These are phyloP conservation scores for Trichoderma simmonsii DNA, from an alignment of 2,329 filamentous ascomycete species.

Conservation along the genomic window DNA sequence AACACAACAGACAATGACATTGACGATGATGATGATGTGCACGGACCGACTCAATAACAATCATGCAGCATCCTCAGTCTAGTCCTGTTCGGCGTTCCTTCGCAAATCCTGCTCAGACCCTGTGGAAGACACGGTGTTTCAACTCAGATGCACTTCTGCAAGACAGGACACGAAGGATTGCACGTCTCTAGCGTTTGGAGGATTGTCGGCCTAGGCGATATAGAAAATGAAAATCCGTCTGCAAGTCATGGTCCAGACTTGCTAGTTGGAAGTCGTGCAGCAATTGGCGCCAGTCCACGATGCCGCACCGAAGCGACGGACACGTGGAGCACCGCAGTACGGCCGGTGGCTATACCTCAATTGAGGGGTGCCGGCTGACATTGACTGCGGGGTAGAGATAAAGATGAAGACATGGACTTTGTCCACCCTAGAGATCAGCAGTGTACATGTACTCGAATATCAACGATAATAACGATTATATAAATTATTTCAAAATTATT, in stretches of 20 bases:
- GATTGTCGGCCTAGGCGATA: too few species aligned
- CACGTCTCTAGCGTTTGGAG: too few species aligned
- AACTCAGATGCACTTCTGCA: neutral
- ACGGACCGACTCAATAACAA: neutral
- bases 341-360: neutral
- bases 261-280: neutral
- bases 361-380: too few species aligned
- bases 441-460: too few species aligned
- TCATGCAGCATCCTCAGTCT: neutral
- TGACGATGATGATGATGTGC: neutral
- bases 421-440: too few species aligned
- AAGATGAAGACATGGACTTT: too few species aligned
- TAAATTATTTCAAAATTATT: too few species aligned
- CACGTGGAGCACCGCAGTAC: neutral
- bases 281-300: neutral
- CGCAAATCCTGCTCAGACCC: neutral
- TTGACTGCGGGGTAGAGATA: too few species aligned
- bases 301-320: neutral
- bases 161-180: neutral
- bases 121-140: neutral
- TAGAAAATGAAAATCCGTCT: too few species aligned
- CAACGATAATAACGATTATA: too few species aligned
- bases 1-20: neutral
- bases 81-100: neutral
- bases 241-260: too few species aligned